Percentiles rank a stretch among this genome's conserved stretches.
Evolutionary conservation across 164 flowering plant species (phyloP).

Genomic region (Brasenia schreberi): DNA sequence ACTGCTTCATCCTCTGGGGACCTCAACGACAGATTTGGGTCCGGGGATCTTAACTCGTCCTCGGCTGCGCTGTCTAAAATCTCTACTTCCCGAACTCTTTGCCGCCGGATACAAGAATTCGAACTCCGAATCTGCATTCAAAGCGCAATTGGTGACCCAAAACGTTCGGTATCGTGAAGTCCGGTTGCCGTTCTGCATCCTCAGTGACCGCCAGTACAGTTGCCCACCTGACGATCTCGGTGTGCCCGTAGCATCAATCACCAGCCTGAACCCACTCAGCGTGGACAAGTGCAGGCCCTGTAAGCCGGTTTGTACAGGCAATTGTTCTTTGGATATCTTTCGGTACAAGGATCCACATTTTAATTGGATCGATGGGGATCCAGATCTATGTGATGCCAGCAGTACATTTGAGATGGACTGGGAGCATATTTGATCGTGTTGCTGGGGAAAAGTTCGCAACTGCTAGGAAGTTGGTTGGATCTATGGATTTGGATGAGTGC

Average conservation of each 20-base stretch:
- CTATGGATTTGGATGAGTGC: conserved; percentile 32
- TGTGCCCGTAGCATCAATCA: conserved; percentile 79
- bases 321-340: conserved; percentile 51
- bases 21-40: conserved; percentile 85
- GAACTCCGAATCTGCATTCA: conserved; percentile 84
- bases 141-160: conserved; percentile 56
- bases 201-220: conserved; percentile 49
- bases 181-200: conserved; percentile 75
- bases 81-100: conserved; percentile 65
- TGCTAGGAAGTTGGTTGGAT: conserved; percentile 25
- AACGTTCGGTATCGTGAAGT: conserved; percentile 22
- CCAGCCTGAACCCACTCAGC: conserved; percentile 69
- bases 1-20: conserved; percentile 72
- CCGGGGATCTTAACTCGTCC: conserved; percentile 60
- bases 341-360: conserved; percentile 28
- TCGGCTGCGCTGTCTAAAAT: conserved; percentile 81
- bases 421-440: conserved; percentile 47
- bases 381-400: conserved; percentile 67
- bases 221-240: conserved; percentile 61
- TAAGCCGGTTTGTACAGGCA: conserved; percentile 37
- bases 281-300: conserved; percentile 97
- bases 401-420: conserved; percentile 67
- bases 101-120: conserved; percentile 38
- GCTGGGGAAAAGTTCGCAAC: conserved; percentile 39
- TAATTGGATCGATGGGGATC: conserved; percentile 70